Evolutionary conservation across 2,329 filamentous ascomycete species (phyloP).

Genomic region (Verticillium nonalfalfae): DNA sequence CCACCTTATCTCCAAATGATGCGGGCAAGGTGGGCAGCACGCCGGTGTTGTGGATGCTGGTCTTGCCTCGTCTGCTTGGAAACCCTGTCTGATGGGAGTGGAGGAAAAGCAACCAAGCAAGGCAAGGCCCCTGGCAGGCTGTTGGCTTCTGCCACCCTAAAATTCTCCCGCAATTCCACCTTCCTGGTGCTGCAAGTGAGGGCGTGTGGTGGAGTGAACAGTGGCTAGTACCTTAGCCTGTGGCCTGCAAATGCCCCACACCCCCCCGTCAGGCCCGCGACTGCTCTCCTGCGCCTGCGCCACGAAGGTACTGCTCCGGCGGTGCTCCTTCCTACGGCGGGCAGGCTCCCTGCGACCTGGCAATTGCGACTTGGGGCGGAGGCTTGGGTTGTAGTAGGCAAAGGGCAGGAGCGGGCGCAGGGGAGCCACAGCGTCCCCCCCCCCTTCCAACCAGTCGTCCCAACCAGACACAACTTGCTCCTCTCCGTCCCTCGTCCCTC

Average conservation of each 20-base stretch:
- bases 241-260: not conserved
- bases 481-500: not conserved
- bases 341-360: not conserved
- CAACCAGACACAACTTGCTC: not conserved
- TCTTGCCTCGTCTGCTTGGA: not conserved
- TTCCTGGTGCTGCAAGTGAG: not conserved
- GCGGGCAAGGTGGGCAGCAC: not conserved
- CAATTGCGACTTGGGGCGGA: not conserved
- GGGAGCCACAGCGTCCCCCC: not conserved
- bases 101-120: not conserved
- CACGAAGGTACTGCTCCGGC: not conserved
- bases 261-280: not conserved
- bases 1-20: not conserved
- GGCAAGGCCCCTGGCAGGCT: not conserved
- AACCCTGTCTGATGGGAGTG: not conserved
- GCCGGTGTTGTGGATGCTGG: not conserved
- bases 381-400: too few species aligned
- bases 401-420: not conserved
- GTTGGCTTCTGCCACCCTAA: not conserved
- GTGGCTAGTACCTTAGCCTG: not conserved
- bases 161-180: not conserved
- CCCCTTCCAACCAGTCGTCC: not conserved
- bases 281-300: not conserved
- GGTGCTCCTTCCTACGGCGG: not conserved
- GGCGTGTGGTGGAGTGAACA: not conserved